A percentile compares a stretch with the other conserved stretches of the same genome.
Evolutionary conservation across 2,329 filamentous ascomycete species (phyloP).

Genomic region (Blastomyces emzantsi): DNA sequence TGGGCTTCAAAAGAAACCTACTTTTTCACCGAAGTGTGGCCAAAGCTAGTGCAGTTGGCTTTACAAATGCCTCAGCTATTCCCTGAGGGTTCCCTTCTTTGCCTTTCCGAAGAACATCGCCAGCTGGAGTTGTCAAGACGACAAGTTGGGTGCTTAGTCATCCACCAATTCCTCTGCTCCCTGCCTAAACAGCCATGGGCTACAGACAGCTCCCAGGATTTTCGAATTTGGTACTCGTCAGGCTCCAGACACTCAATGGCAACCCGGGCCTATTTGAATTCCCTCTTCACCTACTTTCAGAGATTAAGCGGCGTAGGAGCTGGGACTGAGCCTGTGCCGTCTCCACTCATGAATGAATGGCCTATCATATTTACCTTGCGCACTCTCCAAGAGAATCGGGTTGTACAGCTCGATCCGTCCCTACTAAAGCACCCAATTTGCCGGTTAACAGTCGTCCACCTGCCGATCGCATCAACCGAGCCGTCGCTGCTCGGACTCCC

Average conservation of each 20-base stretch:
- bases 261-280: constrained; percentile 8
- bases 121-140: constrained; percentile 10
- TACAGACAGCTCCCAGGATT: constrained; percentile 12
- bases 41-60: constrained; percentile 9
- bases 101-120: constrained; percentile 7
- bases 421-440: neutral
- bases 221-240: constrained; percentile 13
- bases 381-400: neutral
- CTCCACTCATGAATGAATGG: constrained; percentile 3
- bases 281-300: constrained; percentile 13
- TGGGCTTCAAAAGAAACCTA: constrained; percentile 5
- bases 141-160: constrained; percentile 13
- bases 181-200: constrained; percentile 11
- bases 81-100: constrained; percentile 7
- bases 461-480: constrained; percentile 8
- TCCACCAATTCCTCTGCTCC: constrained; percentile 14
- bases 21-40: constrained; percentile 11
- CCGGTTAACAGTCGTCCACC: constrained; percentile 6
- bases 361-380: constrained; percentile 12
- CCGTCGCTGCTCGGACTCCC: constrained; percentile 12
- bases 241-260: constrained; percentile 10
- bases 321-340: neutral
- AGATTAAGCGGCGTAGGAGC: neutral
- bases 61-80: constrained; percentile 13
- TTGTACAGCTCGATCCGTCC: constrained; percentile 3